phyloP scores from a whole-genome alignment of 257 asterid species.

The Fraxinus cuspidata region DNA sequence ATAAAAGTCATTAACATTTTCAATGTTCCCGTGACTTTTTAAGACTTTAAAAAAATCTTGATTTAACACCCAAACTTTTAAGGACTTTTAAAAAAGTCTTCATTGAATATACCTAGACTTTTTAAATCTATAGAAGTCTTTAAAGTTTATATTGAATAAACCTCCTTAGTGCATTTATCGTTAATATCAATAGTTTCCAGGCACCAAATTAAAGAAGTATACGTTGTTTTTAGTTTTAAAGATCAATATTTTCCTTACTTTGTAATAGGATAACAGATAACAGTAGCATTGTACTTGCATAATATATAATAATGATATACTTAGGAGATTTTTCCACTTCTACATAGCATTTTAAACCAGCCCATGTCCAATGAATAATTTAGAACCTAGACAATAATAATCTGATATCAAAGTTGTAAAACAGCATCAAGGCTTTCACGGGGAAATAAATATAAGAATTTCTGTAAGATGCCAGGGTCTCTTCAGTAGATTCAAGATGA shows the following conservation, averaged over 20 bases:
- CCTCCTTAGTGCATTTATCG: not conserved
- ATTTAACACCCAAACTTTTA: too few relatives aligned
- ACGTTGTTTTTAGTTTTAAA: not conserved
- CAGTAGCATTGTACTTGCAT: not conserved
- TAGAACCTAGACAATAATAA: not conserved
- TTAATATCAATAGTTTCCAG: not conserved
- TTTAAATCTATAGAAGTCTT: too few relatives aligned
- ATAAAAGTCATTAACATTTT: too few relatives aligned
- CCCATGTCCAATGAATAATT: not conserved
- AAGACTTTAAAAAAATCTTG: too few relatives aligned
- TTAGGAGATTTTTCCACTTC: not conserved
- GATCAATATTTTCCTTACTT: not conserved
- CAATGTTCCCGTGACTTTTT: too few relatives aligned
- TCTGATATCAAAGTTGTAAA: not conserved
- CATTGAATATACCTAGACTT: too few relatives aligned
- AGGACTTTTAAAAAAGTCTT: too few relatives aligned
- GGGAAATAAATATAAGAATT: not conserved
- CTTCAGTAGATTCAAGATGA: not conserved
- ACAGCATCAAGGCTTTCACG: not conserved
- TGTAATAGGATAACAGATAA: not conserved
- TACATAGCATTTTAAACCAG: not conserved
- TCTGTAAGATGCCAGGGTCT: not conserved
- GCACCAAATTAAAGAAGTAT: not conserved
- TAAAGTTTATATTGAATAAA: too few relatives aligned
- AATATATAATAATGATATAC: not conserved